A percentile compares a stretch with the other conserved stretches of the same genome.
phyloP scores from a whole-genome alignment of 495 filamentous ascomycete species.

The Talaromyces adpressus region DNA sequence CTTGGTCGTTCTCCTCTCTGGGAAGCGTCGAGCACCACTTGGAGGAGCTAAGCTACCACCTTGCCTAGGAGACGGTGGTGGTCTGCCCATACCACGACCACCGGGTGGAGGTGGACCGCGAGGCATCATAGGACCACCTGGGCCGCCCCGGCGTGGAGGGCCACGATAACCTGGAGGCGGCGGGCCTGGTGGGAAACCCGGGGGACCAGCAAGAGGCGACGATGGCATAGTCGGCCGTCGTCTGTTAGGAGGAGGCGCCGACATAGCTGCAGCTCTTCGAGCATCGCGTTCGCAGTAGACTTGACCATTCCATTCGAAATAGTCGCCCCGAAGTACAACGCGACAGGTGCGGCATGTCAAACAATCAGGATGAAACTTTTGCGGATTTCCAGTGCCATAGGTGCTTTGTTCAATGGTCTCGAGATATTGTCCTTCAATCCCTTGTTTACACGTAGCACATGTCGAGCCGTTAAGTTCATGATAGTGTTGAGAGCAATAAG shows the following conservation, averaged over 20 bases:
- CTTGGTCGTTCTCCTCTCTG: slow-evolving; percentile 74
- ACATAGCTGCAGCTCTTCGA: slow-evolving; percentile 46
- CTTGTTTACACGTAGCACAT: slow-evolving; percentile 68
- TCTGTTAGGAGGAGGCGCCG: slow-evolving; percentile 26
- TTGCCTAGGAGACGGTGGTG: slow-evolving; percentile 21
- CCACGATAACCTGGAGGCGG: slow-evolving; percentile 19
- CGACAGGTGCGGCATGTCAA: slow-evolving; percentile 63
- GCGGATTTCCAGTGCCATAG: slow-evolving; percentile 42
- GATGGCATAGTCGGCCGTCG: slow-evolving; percentile 22
- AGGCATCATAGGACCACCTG: slow-evolving; percentile 3
- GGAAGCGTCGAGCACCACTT: slow-evolving; percentile 38
- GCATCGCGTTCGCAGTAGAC: slow-evolving; percentile 86
- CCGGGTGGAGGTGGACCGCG: slow-evolving; percentile 19
- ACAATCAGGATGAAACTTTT: slow-evolving; percentile 82
- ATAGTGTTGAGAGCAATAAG: slow-evolving; percentile 90
- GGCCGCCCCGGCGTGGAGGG: slow-evolving; percentile 7
- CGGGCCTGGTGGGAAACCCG: slow-evolving; percentile 19
- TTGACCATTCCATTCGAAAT: slow-evolving; percentile 59
- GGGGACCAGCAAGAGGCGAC: slow-evolving; percentile 21
- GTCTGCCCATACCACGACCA: slow-evolving; percentile 27
- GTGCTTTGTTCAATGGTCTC: slow-evolving; percentile 52
- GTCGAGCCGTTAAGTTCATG: slow-evolving; percentile 84
- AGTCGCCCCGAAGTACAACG: slow-evolving; percentile 55
- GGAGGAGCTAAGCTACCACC: slow-evolving; percentile 28
- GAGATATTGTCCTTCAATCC: slow-evolving; percentile 94